Evolutionary conservation across 768 basidiomycete species (phyloP), one percentile per base, ranked within the genome.

Genomic region (Rhodosporidiobolus sp.): DNA sequence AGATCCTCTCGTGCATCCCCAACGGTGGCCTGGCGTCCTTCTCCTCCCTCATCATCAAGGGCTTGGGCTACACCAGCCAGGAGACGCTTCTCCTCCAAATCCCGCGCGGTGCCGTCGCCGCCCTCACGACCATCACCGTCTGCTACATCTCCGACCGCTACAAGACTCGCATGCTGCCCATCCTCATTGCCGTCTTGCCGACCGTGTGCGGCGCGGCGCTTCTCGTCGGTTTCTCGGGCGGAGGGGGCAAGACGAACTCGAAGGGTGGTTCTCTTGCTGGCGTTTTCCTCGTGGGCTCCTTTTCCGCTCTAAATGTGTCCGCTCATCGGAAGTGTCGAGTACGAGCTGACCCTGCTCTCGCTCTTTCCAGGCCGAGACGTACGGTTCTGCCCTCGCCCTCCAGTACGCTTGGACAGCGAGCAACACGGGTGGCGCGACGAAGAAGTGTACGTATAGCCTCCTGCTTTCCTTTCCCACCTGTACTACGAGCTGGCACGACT

Each of bases 391-490:
- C 0, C 79, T 89, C 17, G 85, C 87, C 0, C 83, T 85, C 0
- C 82, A 88, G 19, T 88, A 88, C 67, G 87, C 88, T 0, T 88
- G 86, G 74, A 87, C 88, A 63, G 86, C 87, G 12, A 85, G 85
- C 64, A 88, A 89, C 78, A 88, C 85, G 0, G 84, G 84, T 46
- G 87, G 87, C 0, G 86, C 87, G 63, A 88, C 87, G 11, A 88
- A 89, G 83, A 89, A 88, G 82, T 49, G 38, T 14, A 14, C 14
- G 14, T 7, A 83, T 82, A 38, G 38, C 17, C 55, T 49, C 35
- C 30, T 34, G 35, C 38, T 24, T 60, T 26, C 35, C 55, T 46
- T 48, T 48, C 24, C n/a, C n/a, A n/a, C n/a, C n/a, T n/a, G n/a
- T n/a, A n/a, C n/a, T n/a, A n/a, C n/a, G n/a, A n/a, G n/a, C n/a